phyloP scores from a whole-genome alignment of 176 grass and related monocot species.

The Hordeum vulgare region DNA sequence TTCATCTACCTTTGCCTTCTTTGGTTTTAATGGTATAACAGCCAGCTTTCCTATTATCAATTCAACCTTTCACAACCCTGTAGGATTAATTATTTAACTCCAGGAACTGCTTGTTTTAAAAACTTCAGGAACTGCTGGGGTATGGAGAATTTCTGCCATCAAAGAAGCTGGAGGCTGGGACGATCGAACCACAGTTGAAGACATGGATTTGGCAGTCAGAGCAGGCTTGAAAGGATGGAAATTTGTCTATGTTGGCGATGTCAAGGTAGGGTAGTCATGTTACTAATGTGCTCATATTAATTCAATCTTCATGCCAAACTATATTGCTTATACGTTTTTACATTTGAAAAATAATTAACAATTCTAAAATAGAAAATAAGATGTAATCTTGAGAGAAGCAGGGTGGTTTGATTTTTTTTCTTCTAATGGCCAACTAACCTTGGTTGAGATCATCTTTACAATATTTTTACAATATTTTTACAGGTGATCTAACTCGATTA shows the following conservation, averaged over 20 bases:
- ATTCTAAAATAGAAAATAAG: not conserved
- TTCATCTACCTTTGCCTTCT: constrained; percentile 82
- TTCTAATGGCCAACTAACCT: not conserved
- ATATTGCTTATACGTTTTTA: not conserved
- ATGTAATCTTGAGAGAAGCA: not conserved
- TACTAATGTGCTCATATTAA: not conserved
- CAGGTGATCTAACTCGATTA: not conserved
- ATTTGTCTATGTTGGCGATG: constrained; percentile 77
- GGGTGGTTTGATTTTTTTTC: not conserved
- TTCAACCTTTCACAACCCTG: not conserved
- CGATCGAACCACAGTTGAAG: constrained; percentile 94
- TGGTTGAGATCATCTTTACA: not conserved
- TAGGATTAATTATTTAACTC: constrained; percentile 17
- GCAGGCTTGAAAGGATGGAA: constrained; percentile 86
- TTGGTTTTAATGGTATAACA: constrained; percentile 92
- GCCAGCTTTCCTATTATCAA: not conserved
- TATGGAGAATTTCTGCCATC: constrained; percentile 87
- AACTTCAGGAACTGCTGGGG: constrained; percentile 82
- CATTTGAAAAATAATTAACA: not conserved
- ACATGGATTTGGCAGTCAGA: constrained; percentile 98
- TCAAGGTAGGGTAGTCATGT: constrained; percentile 54
- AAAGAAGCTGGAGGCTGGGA: constrained; percentile 91
- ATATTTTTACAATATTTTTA: constrained; percentile 21
- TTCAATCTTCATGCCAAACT: not conserved
- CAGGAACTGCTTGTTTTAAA: constrained; percentile 49